Evolutionary conservation across 768 basidiomycete genomes (phyloP), one percentile per base, ranked within the genome.

Genomic region (Boletus subparvulus): DNA sequence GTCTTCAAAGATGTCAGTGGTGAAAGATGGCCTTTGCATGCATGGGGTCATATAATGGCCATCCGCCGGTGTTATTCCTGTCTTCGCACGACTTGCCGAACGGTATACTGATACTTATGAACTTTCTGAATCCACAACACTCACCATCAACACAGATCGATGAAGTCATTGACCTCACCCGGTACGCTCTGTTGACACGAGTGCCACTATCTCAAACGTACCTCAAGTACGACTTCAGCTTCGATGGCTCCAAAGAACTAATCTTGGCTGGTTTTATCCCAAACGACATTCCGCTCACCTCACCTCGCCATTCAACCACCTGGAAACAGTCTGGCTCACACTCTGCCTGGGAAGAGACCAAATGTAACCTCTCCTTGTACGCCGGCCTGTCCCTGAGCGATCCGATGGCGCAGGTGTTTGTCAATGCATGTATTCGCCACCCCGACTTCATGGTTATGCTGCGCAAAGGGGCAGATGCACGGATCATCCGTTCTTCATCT

Each of bases 41-140:
- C 69, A 8, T 74, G 73, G 73, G 71, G 72, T 8, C 73, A 74
- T 37, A 61, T 74, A 61, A 66, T 61, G 42, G 68, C 67, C 32
- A 50, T 73, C 32, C 60, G 63, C 36, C 49, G 43, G 16, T 74
- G 73, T 48, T 74, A 74, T 47, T 62, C 65, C 4, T 74, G 73
- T 42, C 65, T 74, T 52, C 71, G 73, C 37, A 55, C 51, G 14
- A 61, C 60, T n/a, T 74, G 72, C 50, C 61, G 62, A 52, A 69
- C 73, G 55, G 73, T 71, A 61, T 44, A 45, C 47, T 32, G 33
- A 13, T 39, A 28, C 4, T 39, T 17, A 11, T 28, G 32, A 32
- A 24, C 40, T 42, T 32, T 39, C 6, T 24, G 6, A 49, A 44
- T 26, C 26, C 16, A 4, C 6, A 30, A 24, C 8, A 35, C 60